phyloP scores from a whole-genome alignment of 2,329 filamentous ascomycete genomes.

The Fusarium citri region DNA sequence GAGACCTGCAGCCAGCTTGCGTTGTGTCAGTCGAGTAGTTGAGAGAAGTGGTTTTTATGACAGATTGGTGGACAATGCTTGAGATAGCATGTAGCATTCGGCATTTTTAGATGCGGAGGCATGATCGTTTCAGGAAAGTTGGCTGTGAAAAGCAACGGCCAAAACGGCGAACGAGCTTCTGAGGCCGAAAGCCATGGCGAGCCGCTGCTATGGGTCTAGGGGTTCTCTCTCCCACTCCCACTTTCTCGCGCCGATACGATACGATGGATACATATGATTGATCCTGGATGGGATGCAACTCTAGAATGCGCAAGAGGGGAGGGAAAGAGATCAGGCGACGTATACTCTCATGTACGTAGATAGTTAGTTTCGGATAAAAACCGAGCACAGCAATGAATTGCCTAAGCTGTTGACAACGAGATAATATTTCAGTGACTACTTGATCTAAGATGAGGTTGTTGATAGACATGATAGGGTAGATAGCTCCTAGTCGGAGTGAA shows the following conservation, averaged over 20 bases:
- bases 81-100: not conserved
- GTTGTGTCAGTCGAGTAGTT: not conserved
- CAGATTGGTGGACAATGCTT: not conserved
- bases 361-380: constrained; percentile 17
- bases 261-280: not conserved
- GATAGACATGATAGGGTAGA: constrained; percentile 31
- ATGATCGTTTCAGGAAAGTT: not conserved
- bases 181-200: constrained; percentile 4
- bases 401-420: constrained; percentile 12
- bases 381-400: constrained; percentile 15
- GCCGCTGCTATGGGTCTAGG: not conserved
- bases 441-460: not conserved
- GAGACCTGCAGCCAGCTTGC: constrained; percentile 2
- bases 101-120: not conserved
- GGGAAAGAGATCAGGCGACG: constrained; percentile 1
- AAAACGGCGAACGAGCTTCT: constrained; percentile 6
- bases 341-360: not conserved
- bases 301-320: not conserved
- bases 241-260: constrained; percentile 1
- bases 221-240: not conserved
- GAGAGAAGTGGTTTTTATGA: constrained; percentile 1
- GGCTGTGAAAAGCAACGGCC: not conserved
- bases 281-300: not conserved
- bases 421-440: constrained; percentile 26
- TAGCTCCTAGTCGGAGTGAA: constrained; percentile 17